These are phyloP conservation scores for Globisporangium spiculum DNA, from an alignment of 352 stramenopile genomes.

Conservation along the genomic window DNA sequence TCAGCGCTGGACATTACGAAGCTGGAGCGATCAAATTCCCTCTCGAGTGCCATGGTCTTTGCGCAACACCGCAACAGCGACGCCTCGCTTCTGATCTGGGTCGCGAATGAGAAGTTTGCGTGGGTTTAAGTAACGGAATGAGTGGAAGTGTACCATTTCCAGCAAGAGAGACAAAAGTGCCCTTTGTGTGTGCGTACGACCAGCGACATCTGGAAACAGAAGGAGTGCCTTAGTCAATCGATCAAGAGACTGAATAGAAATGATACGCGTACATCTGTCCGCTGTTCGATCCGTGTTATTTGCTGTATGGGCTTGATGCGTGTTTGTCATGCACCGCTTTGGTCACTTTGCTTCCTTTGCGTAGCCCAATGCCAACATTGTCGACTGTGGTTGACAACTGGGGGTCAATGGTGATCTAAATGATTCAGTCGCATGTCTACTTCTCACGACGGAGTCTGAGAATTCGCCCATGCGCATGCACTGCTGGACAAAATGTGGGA, in stretches of 20 bases:
- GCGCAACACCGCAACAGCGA: slow-evolving; percentile 7
- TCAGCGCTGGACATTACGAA: slow-evolving; percentile 31
- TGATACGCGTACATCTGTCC: not conserved
- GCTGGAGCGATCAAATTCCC: slow-evolving; percentile 40
- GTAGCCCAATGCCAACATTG: not conserved
- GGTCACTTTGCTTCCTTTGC: not conserved
- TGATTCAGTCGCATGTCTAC: no score
- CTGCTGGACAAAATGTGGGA: not conserved
- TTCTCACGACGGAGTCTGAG: not conserved
- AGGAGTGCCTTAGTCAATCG: not conserved
- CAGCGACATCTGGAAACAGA: not conserved
- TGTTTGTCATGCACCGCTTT: not conserved
- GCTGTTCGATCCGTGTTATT: not conserved
- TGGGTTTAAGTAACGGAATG: slow-evolving; percentile 32
- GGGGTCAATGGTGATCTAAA: not conserved
- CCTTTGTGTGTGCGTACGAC: not conserved
- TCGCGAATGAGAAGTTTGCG: slow-evolving; percentile 54
- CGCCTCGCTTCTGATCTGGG: slow-evolving; percentile 25
- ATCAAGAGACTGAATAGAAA: not conserved
- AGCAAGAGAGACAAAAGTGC: not conserved
- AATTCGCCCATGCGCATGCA: not conserved
- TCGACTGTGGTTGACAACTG: not conserved
- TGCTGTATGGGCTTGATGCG: not conserved
- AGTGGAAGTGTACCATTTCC: not conserved
- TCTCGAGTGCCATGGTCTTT: slow-evolving; percentile 62